phyloP scores from a whole-genome alignment of 225 moss, liverwort and hornwort genomes.

The Lunularia cruciata region DNA sequence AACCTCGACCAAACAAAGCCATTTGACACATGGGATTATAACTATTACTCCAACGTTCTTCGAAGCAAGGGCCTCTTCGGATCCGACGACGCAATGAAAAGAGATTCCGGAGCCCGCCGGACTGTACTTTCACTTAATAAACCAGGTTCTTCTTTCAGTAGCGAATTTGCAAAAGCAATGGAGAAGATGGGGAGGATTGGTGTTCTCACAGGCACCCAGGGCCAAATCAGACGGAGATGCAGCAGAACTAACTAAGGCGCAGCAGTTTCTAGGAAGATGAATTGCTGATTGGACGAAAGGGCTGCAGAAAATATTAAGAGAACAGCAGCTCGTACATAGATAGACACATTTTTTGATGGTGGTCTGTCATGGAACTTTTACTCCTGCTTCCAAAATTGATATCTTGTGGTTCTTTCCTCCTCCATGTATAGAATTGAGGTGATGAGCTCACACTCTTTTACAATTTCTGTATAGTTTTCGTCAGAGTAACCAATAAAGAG shows the following conservation, averaged over 20 bases:
- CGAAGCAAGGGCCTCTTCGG: background rate
- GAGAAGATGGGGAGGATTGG: conserved; percentile 13
- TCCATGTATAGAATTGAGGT: too few relatives aligned
- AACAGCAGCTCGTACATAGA: too few relatives aligned
- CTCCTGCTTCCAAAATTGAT: too few relatives aligned
- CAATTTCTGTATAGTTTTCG: too few relatives aligned
- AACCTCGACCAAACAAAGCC: conserved; percentile 16
- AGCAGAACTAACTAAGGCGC: background rate
- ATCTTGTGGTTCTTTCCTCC: too few relatives aligned
- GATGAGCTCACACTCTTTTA: too few relatives aligned
- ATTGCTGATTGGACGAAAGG: too few relatives aligned
- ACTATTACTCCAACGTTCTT: conserved; percentile 13
- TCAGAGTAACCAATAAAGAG: too few relatives aligned
- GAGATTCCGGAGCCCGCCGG: background rate
- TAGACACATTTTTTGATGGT: too few relatives aligned
- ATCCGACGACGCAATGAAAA: conserved; percentile 28
- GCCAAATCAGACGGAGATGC: conserved; percentile 1
- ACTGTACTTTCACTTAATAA: background rate
- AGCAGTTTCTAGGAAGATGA: too few relatives aligned
- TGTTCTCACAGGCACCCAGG: conserved; percentile 5
- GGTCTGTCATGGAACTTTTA: too few relatives aligned
- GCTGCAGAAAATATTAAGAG: too few relatives aligned
- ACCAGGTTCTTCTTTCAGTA: background rate
- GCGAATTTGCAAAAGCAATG: conserved; percentile 15
- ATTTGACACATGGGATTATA: conserved; percentile 18